Conservation (phyloP, 495 filamentous ascomycete species). For the Cercophora scortea region DNA sequence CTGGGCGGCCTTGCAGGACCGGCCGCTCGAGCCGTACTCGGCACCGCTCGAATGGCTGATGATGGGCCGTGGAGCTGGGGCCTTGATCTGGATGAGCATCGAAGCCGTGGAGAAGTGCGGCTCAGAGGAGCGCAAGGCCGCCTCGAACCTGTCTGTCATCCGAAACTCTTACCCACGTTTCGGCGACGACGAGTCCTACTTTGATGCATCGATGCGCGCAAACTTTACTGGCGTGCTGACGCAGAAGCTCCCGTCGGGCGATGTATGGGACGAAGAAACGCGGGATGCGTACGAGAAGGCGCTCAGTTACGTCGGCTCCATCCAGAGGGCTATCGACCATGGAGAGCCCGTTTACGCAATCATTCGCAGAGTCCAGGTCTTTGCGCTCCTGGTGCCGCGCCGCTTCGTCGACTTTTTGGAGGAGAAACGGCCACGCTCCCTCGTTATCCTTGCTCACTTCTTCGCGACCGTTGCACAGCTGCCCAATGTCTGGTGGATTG, state of each 20-base stretch:
- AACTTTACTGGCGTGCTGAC: constrained; percentile 17
- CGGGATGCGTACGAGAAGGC: constrained; percentile 24
- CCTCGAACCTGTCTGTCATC: constrained; percentile 6
- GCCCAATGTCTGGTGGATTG: constrained; percentile 34
- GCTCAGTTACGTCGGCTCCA: constrained; percentile 26
- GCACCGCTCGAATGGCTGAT: constrained; percentile 32
- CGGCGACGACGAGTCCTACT: constrained; percentile 10
- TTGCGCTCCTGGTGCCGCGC: constrained; percentile 27
- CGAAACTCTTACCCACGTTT: constrained; percentile 5
- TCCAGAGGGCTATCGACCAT: constrained; percentile 20
- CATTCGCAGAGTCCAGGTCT: constrained; percentile 25
- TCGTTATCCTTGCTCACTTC: constrained; percentile 32
- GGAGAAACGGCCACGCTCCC: constrained; percentile 26
- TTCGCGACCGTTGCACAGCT: constrained; percentile 27
- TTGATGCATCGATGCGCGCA: constrained; percentile 11
- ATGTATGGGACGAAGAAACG: constrained; percentile 23
- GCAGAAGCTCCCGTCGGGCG: constrained; percentile 7
- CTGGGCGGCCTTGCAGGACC: constrained; percentile 22
- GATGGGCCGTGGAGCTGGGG: constrained; percentile 6
- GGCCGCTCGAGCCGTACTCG: constrained; percentile 23
- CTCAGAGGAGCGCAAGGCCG: constrained; percentile 2
- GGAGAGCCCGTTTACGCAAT: constrained; percentile 14
- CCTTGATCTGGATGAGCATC: constrained; percentile 7
- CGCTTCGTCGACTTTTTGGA: constrained; percentile 27
- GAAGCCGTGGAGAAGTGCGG: constrained; percentile 1